Conservation (phyloP, 2,329 filamentous ascomycete genomes). For the Golovinomyces cichoracearum region DNA sequence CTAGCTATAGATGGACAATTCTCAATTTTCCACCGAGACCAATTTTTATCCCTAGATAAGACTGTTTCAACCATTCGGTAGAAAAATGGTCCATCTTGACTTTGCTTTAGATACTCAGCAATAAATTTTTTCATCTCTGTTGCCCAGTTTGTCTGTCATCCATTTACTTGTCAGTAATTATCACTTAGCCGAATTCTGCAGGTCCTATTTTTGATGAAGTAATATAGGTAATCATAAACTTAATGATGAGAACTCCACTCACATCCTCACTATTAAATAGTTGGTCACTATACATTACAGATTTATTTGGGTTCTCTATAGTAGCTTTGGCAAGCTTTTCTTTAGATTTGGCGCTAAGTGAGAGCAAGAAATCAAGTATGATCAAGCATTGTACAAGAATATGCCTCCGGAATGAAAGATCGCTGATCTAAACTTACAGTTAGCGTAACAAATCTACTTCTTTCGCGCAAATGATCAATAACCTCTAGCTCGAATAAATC, state of each 20-base stretch:
- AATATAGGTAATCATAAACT: neutral
- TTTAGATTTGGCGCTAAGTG: constrained; percentile 58
- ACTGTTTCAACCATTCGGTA: constrained; percentile 93
- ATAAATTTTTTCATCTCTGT: constrained; percentile 52
- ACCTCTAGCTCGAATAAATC: constrained; percentile 92
- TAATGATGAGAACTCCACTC: constrained; percentile 17
- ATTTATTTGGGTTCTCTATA: constrained; percentile 36
- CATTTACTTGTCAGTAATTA: neutral
- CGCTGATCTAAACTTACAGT: constrained; percentile 40
- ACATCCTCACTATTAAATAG: constrained; percentile 61
- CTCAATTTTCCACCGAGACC: constrained; percentile 95
- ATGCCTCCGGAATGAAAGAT: constrained; percentile 79
- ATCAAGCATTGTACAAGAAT: constrained; percentile 90
- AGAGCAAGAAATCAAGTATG: constrained; percentile 82
- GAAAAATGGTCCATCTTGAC: constrained; percentile 71
- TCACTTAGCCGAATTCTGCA: neutral
- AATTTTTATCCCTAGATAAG: constrained; percentile 86
- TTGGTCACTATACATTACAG: constrained; percentile 58
- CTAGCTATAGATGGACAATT: constrained; percentile 69
- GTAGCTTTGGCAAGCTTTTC: constrained; percentile 44
- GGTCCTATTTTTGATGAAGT: neutral
- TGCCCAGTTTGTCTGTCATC: constrained; percentile 52
- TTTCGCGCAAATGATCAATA: constrained; percentile 9
- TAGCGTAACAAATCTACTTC: constrained; percentile 7
- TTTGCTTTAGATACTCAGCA: constrained; percentile 56